Base-by-base conservation (phyloP, 345 rosid species). In the Gossypium herbaceum region DNA sequence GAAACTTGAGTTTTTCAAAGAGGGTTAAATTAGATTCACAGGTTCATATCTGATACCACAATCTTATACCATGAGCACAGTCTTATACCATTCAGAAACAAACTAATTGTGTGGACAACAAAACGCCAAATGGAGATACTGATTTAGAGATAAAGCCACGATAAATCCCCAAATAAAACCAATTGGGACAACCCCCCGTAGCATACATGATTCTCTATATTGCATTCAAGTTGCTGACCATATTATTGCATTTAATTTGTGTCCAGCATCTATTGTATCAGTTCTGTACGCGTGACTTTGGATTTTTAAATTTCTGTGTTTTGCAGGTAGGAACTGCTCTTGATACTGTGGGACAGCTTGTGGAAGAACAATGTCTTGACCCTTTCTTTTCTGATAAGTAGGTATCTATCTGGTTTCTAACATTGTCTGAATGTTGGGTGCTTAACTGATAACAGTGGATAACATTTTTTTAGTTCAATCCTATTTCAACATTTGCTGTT, bases 361-460 rank as follows among this genome's bases (percentile, higher is more conserved):
- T 91, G 56, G 97, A 92, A 82, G 98, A 94, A 82, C 89, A 86
- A 79, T 62, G 63, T 77, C 79, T 94, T 71, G 91, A 94, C 86
- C 87, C 87, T 58, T 79, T 94, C 52, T 86, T 76, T 77, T 74
- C 92, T 34, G 80, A 94, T 34, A 88, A 85, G 98, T 94, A 86
- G 9, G 97, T 77, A 50, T 73, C 60, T 34, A n/a, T 58, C 17
- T 73, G 22, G 43, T 58, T 68, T 63, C 24, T 24, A 15, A 25
- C 1, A 34, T 50, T 24, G 2, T 50, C 50, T 68, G 43, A 68
- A 48, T 48, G 57, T 48, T 68, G 24, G 56, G 13, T 68, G 41
- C 39, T 13, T 7, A 45, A 67, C 71, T 47, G 1, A 67, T 47
- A 45, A 47, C 55, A 67, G 19, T 22, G 50, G 19, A 24, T 67